Percentiles rank a stretch among this genome's conserved stretches.
Conservation (phyloP, 169 alveolate genomes). For the Plasmodium falciparum region DNA sequence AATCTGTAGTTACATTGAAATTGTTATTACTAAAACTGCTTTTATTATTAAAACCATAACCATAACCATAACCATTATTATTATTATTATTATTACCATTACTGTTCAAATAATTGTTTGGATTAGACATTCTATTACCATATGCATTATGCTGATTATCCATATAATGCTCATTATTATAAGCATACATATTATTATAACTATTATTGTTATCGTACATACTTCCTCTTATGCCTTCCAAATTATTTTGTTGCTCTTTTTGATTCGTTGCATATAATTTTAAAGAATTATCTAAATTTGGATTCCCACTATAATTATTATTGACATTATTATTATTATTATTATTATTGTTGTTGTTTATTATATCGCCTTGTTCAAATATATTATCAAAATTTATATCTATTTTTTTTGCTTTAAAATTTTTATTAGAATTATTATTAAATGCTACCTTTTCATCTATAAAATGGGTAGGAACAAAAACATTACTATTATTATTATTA, state of each 20-base stretch:
- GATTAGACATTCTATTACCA: too few relatives aligned
- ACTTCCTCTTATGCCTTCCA: background rate
- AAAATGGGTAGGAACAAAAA: conserved; percentile 26
- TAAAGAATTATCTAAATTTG: conserved; percentile 18
- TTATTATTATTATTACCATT: conserved; percentile 6
- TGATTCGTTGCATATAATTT: conserved; percentile 19
- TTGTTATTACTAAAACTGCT: conserved; percentile 8
- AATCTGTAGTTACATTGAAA: conserved; percentile 28
- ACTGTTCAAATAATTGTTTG: background rate
- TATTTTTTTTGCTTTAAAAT: conserved; percentile 74
- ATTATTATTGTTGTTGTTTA: background rate
- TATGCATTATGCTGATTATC: background rate
- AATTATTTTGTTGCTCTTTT: background rate
- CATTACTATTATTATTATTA: background rate
- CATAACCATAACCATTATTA: background rate
- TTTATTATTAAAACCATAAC: background rate
- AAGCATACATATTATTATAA: background rate
- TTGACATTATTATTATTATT: background rate
- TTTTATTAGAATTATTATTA: conserved; percentile 40
- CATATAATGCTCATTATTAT: background rate
- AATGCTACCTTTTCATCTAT: conserved; percentile 53
- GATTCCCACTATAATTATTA: too few relatives aligned
- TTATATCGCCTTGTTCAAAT: conserved; percentile 27
- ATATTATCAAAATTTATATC: conserved; percentile 71
- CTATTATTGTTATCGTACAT: background rate